Percentiles rank a stretch among this genome's conserved stretches.
These are phyloP conservation scores for Lavandula angustifolia DNA, from an alignment of 257 asterid genomes.

Conservation along the genomic window DNA sequence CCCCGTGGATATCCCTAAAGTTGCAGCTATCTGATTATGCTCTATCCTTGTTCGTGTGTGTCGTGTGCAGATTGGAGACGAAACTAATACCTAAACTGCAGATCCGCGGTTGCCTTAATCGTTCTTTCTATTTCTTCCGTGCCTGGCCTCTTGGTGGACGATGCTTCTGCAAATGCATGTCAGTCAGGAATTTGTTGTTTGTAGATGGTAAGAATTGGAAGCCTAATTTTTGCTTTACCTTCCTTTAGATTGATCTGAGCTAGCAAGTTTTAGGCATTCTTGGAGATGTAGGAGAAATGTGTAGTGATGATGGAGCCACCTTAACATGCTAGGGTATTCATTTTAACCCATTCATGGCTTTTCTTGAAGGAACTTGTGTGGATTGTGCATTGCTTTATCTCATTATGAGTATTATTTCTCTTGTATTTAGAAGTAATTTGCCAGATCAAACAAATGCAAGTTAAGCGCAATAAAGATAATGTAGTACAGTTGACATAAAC, in stretches of 20 bases:
- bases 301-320: constrained; percentile 5
- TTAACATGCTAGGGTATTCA: constrained; percentile 18
- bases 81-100: neutral
- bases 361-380: constrained; percentile 18
- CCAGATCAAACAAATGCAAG: neutral
- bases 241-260: constrained; percentile 1
- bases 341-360: constrained; percentile 21
- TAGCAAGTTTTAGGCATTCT: constrained; percentile 28
- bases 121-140: constrained; percentile 11
- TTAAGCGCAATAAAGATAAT: constrained; percentile 13
- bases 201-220: constrained; percentile 30
- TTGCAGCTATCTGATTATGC: constrained; percentile 31
- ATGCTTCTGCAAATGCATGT: constrained; percentile 12
- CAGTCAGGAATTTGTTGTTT: neutral
- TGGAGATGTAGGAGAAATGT: constrained; percentile 19
- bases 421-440: no score
- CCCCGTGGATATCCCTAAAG: constrained; percentile 50
- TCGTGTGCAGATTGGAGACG: neutral
- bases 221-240: constrained; percentile 27
- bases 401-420: no score
- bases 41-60: neutral
- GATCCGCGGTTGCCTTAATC: constrained; percentile 2
- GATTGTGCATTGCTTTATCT: constrained; percentile 8
- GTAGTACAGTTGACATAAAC: constrained; percentile 24
- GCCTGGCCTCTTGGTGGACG: constrained; percentile 15